Percentiles rank a stretch among this genome's conserved stretches.
These are phyloP conservation scores for Protea cynaroides DNA, from an alignment of 164 flowering plant species.

Conservation along the genomic window DNA sequence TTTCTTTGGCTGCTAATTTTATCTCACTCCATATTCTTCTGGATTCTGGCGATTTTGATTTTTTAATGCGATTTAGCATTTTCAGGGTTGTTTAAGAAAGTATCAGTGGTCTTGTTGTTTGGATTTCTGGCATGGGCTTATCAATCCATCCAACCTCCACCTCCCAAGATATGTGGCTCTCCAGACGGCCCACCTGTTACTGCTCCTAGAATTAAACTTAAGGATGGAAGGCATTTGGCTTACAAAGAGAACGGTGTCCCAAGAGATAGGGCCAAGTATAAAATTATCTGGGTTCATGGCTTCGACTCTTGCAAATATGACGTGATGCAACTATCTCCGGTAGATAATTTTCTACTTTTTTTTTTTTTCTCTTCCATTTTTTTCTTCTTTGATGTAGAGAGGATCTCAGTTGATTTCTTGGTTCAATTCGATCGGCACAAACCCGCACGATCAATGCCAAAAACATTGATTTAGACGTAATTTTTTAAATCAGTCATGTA, in stretches of 20 bases:
- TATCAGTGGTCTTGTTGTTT: slow-evolving; percentile 22
- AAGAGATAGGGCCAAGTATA: slow-evolving; percentile 43
- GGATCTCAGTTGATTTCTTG: too few species aligned
- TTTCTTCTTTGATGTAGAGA: neutral
- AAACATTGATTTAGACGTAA: too few species aligned
- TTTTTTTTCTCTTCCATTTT: neutral
- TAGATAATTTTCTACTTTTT: neutral
- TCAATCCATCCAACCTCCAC: slow-evolving; percentile 35
- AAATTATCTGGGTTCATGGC: slow-evolving; percentile 43
- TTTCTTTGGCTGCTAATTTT: neutral
- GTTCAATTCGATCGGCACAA: too few species aligned
- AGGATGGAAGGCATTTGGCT: slow-evolving; percentile 58
- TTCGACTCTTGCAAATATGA: slow-evolving; percentile 15
- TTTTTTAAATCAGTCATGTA: too few species aligned
- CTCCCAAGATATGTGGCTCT: slow-evolving; percentile 47
- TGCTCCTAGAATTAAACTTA: slow-evolving; percentile 46
- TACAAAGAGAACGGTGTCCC: slow-evolving; percentile 48
- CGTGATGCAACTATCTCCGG: slow-evolving; percentile 11
- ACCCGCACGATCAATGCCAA: too few species aligned
- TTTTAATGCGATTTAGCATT: neutral
- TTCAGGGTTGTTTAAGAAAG: slow-evolving; percentile 28
- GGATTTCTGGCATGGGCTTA: slow-evolving; percentile 40
- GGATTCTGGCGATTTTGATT: neutral
- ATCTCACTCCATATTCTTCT: neutral
- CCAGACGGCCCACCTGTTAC: slow-evolving; percentile 44